Percentiles rank a stretch among this genome's conserved stretches.
These are phyloP conservation scores for Apiospora malaysiana DNA, from an alignment of 2,329 filamentous ascomycete species.

Conservation along the genomic window DNA sequence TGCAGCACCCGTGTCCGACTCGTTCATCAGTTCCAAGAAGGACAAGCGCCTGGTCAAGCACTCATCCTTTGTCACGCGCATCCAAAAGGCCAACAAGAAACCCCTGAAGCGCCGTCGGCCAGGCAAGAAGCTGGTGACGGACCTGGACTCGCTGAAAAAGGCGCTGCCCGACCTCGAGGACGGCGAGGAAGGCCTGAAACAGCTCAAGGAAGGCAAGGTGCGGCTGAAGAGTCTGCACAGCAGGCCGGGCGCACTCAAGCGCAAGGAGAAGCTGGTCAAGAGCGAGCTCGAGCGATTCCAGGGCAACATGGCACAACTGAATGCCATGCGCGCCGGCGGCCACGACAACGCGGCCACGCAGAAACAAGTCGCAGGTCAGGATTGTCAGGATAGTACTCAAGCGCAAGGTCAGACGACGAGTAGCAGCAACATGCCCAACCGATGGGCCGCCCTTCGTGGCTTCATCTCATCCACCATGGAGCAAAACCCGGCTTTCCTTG, in stretches of 20 bases:
- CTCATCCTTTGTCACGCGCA: slow-evolving; percentile 77
- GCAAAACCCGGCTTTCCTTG: slow-evolving; percentile 77
- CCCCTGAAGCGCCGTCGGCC: slow-evolving; percentile 70
- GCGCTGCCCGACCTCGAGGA: slow-evolving; percentile 72
- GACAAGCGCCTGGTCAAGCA: slow-evolving; percentile 86
- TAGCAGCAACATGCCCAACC: slow-evolving; percentile 53
- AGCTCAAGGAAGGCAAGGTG: slow-evolving; percentile 63
- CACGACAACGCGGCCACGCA: slow-evolving; percentile 20
- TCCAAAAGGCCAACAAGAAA: slow-evolving; percentile 65
- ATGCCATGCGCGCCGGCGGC: slow-evolving; percentile 42
- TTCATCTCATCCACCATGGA: slow-evolving; percentile 91
- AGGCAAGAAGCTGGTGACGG: slow-evolving; percentile 78
- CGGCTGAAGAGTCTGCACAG: slow-evolving; percentile 76
- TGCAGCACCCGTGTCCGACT: slow-evolving; percentile 54
- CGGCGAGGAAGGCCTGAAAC: slow-evolving; percentile 50
- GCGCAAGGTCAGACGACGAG: slow-evolving; percentile 28
- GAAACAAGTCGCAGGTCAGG: slow-evolving; percentile 21
- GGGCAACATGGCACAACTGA: slow-evolving; percentile 79
- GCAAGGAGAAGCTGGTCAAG: slow-evolving; percentile 79
- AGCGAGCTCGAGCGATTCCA: slow-evolving; percentile 85
- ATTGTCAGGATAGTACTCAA: slow-evolving; percentile 23
- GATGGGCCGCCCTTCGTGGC: slow-evolving; percentile 81
- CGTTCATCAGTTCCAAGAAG: slow-evolving; percentile 75
- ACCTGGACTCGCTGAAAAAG: slow-evolving; percentile 77
- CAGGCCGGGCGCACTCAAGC: slow-evolving; percentile 80